Base-by-base conservation (phyloP, 257 asterid species). In the Solanum sejunctum region DNA sequence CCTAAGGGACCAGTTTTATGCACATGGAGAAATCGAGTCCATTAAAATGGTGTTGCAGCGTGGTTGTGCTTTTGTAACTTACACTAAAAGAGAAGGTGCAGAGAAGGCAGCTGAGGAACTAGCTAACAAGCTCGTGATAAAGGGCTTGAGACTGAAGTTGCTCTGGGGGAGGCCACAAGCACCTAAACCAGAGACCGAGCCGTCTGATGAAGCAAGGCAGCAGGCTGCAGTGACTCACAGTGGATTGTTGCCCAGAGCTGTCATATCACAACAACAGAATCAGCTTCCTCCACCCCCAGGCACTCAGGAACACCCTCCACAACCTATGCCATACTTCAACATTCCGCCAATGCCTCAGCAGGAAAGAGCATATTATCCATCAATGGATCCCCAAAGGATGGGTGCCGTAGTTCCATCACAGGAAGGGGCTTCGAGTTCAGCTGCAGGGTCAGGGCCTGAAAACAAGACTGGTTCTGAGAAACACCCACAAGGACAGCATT, bases 381-480 rank as follows among this genome's bases (percentile, higher is more conserved):
- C 99, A 0, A 97, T 95, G 98, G 99, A 97, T 87, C 98, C 98
- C 26, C 99, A 97, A 78, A 91, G 98, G 86, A 95, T 95, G 99
- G 98, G 98, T 55, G 99, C 98, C 36, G 61, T 91, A 39, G 83
- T 93, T 36, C 88, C 93, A 45, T 87, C 97, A 41, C 97, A 94
- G 82, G 99, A 96, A 21, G 98, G 99, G 66, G 83, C 88, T 63
- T 86, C 93, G 2, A 85, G 89, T 79, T 94, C 94, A n/a, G 84
- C 93, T 11, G 84, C 92, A 4, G 97, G 94, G 28, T 84, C 95
- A 1, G 88, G 86, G 60, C 23, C 63, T 85, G 98, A 93, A 81
- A 87, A 83, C 85, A 91, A 72, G 89, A 75, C 84, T 87, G 90
- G 88, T 12, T 64, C 90, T 0, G 95, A 89, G 70, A 89, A 85